phyloP scores from a whole-genome alignment of 108 stramenopile genomes.

The Nitzschia sp. region DNA sequence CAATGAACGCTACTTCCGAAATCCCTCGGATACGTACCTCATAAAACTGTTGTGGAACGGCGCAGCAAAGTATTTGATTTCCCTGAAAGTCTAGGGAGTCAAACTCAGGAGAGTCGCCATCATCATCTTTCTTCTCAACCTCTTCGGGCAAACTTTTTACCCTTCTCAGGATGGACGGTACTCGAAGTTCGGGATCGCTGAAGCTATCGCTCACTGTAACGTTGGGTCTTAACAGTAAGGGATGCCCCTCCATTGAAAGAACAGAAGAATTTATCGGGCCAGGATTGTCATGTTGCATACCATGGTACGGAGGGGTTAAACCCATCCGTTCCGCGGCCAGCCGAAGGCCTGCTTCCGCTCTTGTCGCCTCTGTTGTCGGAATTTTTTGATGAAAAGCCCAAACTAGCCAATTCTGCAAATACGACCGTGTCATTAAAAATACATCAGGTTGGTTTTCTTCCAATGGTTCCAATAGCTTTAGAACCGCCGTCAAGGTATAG shows the following conservation, averaged over 20 bases:
- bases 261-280: conserved; percentile 69
- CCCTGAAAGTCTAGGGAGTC: conserved; percentile 25
- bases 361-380: conserved; percentile 23
- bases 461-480: conserved; percentile 47
- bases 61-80: conserved; percentile 39
- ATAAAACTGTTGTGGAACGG: conserved; percentile 62
- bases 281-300: conserved; percentile 47
- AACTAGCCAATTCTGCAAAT: conserved; percentile 68
- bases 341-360: conserved; percentile 40
- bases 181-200: not conserved
- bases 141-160: conserved; percentile 22
- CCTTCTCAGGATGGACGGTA: conserved; percentile 10
- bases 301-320: conserved; percentile 32
- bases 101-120: conserved; percentile 7
- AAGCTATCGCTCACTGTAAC: conserved; percentile 42
- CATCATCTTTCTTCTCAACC: conserved; percentile 8
- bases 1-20: too few species aligned
- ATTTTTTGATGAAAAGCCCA: conserved; percentile 68
- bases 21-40: conserved; percentile 33
- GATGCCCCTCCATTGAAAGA: conserved; percentile 49
- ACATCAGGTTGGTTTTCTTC: conserved; percentile 37
- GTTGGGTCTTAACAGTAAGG: conserved; percentile 58
- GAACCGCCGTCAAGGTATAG: conserved; percentile 41
- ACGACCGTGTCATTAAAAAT: conserved; percentile 56
- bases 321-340: conserved; percentile 38